These are phyloP conservation scores for Bassia scoparia DNA, from an alignment of 148 eudicot species.

Conservation along the genomic window DNA sequence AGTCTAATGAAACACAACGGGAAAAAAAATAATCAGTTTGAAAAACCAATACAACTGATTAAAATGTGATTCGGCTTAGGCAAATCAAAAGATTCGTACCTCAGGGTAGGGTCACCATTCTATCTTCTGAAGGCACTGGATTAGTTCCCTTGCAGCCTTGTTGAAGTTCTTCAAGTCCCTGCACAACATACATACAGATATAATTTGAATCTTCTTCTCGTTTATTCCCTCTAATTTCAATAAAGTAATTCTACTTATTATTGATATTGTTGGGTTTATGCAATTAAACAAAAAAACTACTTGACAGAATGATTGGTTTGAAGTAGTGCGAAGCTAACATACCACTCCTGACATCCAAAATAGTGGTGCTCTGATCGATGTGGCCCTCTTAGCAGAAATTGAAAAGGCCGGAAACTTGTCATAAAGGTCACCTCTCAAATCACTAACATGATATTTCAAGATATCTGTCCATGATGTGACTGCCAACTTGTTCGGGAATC, in stretches of 20 bases:
- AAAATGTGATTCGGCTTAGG: background rate
- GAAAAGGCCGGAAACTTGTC: constrained; percentile 80
- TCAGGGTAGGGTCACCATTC: constrained; percentile 83
- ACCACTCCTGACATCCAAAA: constrained; percentile 97
- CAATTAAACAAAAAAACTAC: background rate
- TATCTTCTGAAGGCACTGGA: constrained; percentile 71
- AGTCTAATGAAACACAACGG: constrained; percentile 40
- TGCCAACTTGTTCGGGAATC: constrained; percentile 73
- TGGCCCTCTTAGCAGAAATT: constrained; percentile 73
- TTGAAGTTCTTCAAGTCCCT: constrained; percentile 85
- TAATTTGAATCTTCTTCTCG: background rate
- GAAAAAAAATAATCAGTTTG: background rate
- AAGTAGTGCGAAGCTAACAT: no score
- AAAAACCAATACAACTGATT: background rate
- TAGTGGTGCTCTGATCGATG: constrained; percentile 85
- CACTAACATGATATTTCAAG: constrained; percentile 74
- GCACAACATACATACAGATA: background rate
- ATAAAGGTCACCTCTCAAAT: constrained; percentile 69
- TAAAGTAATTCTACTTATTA: background rate
- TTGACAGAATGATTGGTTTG: no score
- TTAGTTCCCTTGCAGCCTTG: constrained; percentile 79
- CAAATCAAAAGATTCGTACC: constrained; percentile 33
- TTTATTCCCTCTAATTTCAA: background rate
- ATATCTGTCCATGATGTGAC: constrained; percentile 78
- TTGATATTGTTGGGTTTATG: background rate